Evolutionary conservation across 352 stramenopile species (phyloP).

Genomic region (Phytophthora europaea): DNA sequence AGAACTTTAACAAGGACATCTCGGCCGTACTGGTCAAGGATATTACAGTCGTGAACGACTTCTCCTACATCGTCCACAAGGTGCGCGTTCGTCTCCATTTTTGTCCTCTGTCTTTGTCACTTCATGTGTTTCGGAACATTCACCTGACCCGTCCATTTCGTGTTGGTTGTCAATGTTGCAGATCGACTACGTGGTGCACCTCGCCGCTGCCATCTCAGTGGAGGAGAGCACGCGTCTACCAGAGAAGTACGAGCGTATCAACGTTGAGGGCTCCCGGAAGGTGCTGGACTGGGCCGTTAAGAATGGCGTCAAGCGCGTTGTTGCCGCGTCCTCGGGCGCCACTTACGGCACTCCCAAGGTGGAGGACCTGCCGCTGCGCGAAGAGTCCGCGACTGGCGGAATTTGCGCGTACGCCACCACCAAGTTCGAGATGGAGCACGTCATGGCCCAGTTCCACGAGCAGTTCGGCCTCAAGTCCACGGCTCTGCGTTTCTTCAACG

Average conservation of each 20-base stretch:
- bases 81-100: conserved; percentile 41
- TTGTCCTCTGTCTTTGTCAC: conserved; percentile 25
- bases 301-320: conserved; percentile 79
- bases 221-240: conserved; percentile 85
- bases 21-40: conserved; percentile 84
- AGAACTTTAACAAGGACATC: conserved; percentile 81
- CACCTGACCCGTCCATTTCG: conserved; percentile 23
- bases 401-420: conserved; percentile 85
- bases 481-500: conserved; percentile 86
- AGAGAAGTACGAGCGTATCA: conserved; percentile 87
- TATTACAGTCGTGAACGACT: conserved; percentile 82
- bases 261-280: conserved; percentile 80
- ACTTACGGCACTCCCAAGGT: conserved; percentile 73
- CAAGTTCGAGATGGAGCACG: conserved; percentile 85
- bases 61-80: conserved; percentile 81
- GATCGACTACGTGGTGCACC: conserved; percentile 85
- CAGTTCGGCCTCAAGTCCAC: conserved; percentile 76
- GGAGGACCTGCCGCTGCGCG: conserved; percentile 71
- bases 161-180: conserved; percentile 25
- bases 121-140: conserved; percentile 21
- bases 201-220: conserved; percentile 84
- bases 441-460: conserved; percentile 76
- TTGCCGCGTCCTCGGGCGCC: conserved; percentile 77
- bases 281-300: conserved; percentile 80
- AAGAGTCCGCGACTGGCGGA: conserved; percentile 74